Percentiles rank a stretch among this genome's conserved stretches.
Conservation (phyloP, 495 filamentous ascomycete species). For the Lepidopterella palustris region DNA sequence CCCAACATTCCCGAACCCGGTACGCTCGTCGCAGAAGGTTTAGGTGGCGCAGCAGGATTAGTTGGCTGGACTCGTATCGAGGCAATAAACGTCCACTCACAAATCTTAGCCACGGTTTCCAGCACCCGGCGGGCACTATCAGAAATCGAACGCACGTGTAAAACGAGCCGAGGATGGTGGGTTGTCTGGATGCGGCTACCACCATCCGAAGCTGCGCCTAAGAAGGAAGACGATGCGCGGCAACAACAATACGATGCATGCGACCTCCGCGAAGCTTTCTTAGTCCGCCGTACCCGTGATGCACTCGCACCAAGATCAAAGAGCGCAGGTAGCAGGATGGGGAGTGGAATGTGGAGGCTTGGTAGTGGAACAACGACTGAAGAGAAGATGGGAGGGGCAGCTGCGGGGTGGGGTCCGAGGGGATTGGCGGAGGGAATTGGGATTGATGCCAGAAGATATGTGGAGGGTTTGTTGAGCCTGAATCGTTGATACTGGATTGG, state of each 20-base stretch:
- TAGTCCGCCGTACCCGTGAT: slow-evolving; percentile 75
- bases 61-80: slow-evolving; percentile 67
- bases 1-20: slow-evolving; percentile 77
- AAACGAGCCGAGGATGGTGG: slow-evolving; percentile 94
- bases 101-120: slow-evolving; percentile 69
- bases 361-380: slow-evolving; percentile 14
- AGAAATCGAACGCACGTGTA: slow-evolving; percentile 80
- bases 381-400: slow-evolving; percentile 35
- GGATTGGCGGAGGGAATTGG: slow-evolving; percentile 80
- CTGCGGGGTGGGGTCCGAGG: slow-evolving; percentile 49
- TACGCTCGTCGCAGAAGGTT: slow-evolving; percentile 27
- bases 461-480: slow-evolving; percentile 73
- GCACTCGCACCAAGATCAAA: slow-evolving; percentile 39
- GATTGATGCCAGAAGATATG: slow-evolving; percentile 77
- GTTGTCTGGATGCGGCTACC: slow-evolving; percentile 81
- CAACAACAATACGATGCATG: slow-evolving; percentile 16
- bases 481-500: slow-evolving; percentile 46
- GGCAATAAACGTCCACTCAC: slow-evolving; percentile 82
- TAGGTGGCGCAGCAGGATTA: slow-evolving; percentile 2
- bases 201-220: slow-evolving; percentile 29
- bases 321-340: slow-evolving; percentile 19
- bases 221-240: slow-evolving; percentile 4
- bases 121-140: slow-evolving; percentile 46
- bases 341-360: slow-evolving; percentile 40
- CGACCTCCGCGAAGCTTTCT: slow-evolving; percentile 57